Base-by-base conservation (phyloP, 2,329 filamentous ascomycete genomes). In the Verticillium zaregamsianum region DNA sequence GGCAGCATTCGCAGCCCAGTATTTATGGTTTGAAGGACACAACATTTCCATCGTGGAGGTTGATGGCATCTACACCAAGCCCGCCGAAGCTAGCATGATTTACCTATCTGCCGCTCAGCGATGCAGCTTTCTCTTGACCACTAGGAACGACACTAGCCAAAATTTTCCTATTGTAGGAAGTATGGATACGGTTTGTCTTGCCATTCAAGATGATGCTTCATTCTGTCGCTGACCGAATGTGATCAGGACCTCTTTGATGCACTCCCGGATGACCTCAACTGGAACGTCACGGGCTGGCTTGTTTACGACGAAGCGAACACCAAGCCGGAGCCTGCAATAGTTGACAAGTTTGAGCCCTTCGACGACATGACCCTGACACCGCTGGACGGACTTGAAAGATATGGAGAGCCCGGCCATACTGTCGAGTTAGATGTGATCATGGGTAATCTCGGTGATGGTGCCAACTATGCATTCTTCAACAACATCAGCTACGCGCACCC, bases 301-400 rank as follows among this genome's bases (percentile, higher is more conserved):
- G 79, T 83, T 7, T 88, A 89, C 68, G 79, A 88, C 66, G 68
- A 75, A 1, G 63, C 72, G 11, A 77, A 81, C 20, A 64, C 75
- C 0, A 72, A 82, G 0, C 81, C 84, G 1, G 71, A 78, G 0
- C 79, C 91, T 1, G 80, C 82, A 0, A 62, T 80, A 0, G 71
- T 93, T 3, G 80, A 88, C 55, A 82, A 84, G 14, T 86, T 92
- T 57, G 76, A 88, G 28, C 83, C 87, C 1, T 88, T 90, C 62
- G 91, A 97, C 68, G 93, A 96, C 70, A 86, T 90, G 65, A 81
- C 76, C 0, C 82, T 96, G 0, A 80, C 89, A 0, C 90, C 93
- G 0, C 80, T 84, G 60, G 91, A 96, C 69, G 82, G 85, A 55
- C 77, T 86, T 73, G 76, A 80, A 9, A 77, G 89, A 3, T 81